Evolutionary conservation across 805 yeast species (phyloP), one percentile per base, ranked within the genome.

Genomic region (Cyberlindnera bimundalis): DNA sequence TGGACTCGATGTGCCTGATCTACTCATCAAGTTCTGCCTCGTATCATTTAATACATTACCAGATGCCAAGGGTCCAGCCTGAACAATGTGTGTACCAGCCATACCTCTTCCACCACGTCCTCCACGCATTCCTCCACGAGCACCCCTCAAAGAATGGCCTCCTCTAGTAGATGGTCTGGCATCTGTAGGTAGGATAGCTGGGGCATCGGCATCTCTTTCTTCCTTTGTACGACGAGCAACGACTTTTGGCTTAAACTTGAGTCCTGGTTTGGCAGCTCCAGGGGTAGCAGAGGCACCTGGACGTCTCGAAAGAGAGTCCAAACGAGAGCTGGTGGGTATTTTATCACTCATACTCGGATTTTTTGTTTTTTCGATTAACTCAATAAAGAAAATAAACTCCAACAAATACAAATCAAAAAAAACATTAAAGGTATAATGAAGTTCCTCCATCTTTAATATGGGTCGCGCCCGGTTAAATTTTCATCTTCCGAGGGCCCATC

Each of bases 211-310:
- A 17, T 79, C 96, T 59, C 96, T 70, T 52, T 88, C 96, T 51
- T 85, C 90, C 51, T 86, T 82, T 10, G 88, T 67, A 58, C 87
- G 79, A 62, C 97, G 71, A 0, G 89, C 89, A 31, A 90, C 96
- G 2, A 73, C 81, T 61, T 90, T 90, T 2, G 97, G 97, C 61
- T 81, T 79, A 64, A 90, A 90, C 61, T 83, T 82, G 45, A 84
- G 65, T 2, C 78, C 69, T 7, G 85, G 75, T 52, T 78, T 76
- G 2, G 65, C 55, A 20, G 52, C 52, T 12, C 53, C 46, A 3
- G 58, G 35, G 1, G 53, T 27, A 1, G 61, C 56, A 13, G 67
- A 35, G 1, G 53, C 33, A 3, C 61, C 59, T 12, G 68, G 59
- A 1, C 68, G 59, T 33, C 47, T 43, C 4, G 47, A 43, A 3